Evolutionary conservation across 257 asterid species (phyloP), one percentile per base, ranked within the genome.

Genomic region (Ehretia macrophylla): DNA sequence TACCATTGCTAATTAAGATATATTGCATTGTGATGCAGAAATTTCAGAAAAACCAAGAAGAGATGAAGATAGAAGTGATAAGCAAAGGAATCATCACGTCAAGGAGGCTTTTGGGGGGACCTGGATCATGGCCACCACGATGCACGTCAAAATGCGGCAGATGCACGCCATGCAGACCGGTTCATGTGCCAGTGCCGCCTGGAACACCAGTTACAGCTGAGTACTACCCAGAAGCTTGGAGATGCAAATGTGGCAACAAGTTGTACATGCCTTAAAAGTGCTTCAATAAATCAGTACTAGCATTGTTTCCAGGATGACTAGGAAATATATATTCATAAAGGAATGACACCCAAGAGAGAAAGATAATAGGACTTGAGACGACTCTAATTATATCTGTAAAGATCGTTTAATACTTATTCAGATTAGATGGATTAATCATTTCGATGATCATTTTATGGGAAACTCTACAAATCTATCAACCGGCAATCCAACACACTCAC

Each of bases 91-190:
- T 19, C 57, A 16, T 49, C 56, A n/a, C 17, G 35, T 35, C 67
- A 63, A 81, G 90, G 73, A 72, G 78, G 63, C 58, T 79, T 5
- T 68, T 81, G 48, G 79, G 81, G 0, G 82, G 84, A 1, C 85
- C 69, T 0, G 90, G 94, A 1, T 83, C 90, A 8, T 78, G 70
- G 2, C 94, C 90, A 0, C 94, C 90, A 8, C 81, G 78, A 21
- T 85, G 94, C 69, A 48, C 13, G 4, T 74, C 79, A 8, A 83
- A 76, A 65, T 83, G 90, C 48, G 81, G 82, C 17, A 38, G 62
- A n/a, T 85, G 95, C 71, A 72, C 60, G 9, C 95, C 90, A 14
- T 85, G 95, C 60, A 64, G 38, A 42, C 84, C 95, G 14, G 83
- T 80, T 45, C 95, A 68, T 3, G 79, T 85, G 65, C 63, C 85